A percentile compares a stretch with the other conserved stretches of the same genome.
Evolutionary conservation across 129 eudicot species (phyloP).

Genomic region (Calendula officinalis): DNA sequence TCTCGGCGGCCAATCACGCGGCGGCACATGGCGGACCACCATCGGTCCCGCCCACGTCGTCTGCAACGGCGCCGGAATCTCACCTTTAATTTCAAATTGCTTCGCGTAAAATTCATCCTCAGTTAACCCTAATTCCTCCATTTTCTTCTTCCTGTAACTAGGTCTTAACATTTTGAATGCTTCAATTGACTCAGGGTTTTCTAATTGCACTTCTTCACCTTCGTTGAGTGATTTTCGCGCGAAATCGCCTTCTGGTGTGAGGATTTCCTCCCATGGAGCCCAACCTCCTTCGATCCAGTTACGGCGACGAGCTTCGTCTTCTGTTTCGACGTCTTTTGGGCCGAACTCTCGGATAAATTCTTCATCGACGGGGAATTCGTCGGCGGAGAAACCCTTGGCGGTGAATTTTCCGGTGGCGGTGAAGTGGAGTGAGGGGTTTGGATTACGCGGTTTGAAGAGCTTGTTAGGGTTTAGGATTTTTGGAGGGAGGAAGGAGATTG

Average conservation of each 20-base stretch:
- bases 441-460: conserved; percentile 9
- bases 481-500: conserved; percentile 49
- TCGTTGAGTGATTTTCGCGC: conserved; percentile 81
- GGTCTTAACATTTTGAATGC: conserved; percentile 87
- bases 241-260: conserved; percentile 82
- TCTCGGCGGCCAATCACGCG: conserved; percentile 94
- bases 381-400: conserved; percentile 51
- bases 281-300: conserved; percentile 95
- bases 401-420: conserved; percentile 18
- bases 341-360: conserved; percentile 63
- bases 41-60: conserved; percentile 76
- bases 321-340: conserved; percentile 75
- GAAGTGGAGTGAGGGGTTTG: background rate
- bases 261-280: conserved; percentile 99
- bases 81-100: conserved; percentile 89
- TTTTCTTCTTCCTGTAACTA: conserved; percentile 70
- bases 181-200: conserved; percentile 74
- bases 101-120: conserved; percentile 81
- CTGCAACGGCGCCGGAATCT: conserved; percentile 58
- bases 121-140: conserved; percentile 64
- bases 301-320: conserved; percentile 83
- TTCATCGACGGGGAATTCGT: conserved; percentile 90
- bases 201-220: conserved; percentile 80
- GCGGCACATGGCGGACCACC: conserved; percentile 81
- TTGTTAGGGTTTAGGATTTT: conserved; percentile 54